Evolutionary conservation across 768 basidiomycete genomes (phyloP).

Genomic region (Suillus placidus): DNA sequence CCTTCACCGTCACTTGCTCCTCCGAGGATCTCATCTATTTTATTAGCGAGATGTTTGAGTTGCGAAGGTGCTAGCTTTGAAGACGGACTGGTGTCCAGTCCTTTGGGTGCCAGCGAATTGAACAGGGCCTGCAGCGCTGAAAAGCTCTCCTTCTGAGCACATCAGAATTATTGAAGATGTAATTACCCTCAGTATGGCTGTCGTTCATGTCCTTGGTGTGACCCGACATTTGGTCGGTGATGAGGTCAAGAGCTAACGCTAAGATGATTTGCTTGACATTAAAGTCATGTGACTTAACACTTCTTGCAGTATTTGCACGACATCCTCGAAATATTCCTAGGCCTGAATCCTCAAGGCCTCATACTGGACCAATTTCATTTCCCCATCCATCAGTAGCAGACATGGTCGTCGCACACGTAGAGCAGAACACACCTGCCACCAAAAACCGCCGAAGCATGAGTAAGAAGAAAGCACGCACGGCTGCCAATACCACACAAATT

Average conservation of each 20-base stretch:
- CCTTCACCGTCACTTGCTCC: conserved; percentile 46
- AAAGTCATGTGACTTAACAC: conserved; percentile 22
- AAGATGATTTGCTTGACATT: neutral
- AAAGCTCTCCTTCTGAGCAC: conserved; percentile 17
- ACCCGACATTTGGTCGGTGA: conserved; percentile 14
- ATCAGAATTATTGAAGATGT: neutral
- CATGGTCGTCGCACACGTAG: conserved; percentile 47
- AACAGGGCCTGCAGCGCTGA: conserved; percentile 45
- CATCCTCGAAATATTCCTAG: neutral
- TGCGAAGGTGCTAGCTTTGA: conserved; percentile 49
- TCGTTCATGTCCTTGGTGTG: conserved; percentile 31
- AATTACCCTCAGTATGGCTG: conserved; percentile 39
- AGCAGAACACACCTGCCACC: conserved; percentile 31
- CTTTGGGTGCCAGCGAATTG: conserved; percentile 35
- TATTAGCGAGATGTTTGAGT: conserved; percentile 57
- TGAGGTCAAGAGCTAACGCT: neutral
- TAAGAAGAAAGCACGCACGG: conserved; percentile 39
- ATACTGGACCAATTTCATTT: neutral
- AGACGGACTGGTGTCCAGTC: conserved; percentile 10
- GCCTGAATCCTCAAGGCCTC: neutral
- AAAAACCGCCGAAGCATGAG: conserved; percentile 48
- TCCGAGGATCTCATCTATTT: conserved; percentile 52
- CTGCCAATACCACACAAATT: conserved; percentile 16
- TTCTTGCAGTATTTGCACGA: neutral
- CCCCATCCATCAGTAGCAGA: conserved; percentile 15